phyloP scores from a whole-genome alignment of 1,139 yeast species.

The Blastobotrys malaysiensis region DNA sequence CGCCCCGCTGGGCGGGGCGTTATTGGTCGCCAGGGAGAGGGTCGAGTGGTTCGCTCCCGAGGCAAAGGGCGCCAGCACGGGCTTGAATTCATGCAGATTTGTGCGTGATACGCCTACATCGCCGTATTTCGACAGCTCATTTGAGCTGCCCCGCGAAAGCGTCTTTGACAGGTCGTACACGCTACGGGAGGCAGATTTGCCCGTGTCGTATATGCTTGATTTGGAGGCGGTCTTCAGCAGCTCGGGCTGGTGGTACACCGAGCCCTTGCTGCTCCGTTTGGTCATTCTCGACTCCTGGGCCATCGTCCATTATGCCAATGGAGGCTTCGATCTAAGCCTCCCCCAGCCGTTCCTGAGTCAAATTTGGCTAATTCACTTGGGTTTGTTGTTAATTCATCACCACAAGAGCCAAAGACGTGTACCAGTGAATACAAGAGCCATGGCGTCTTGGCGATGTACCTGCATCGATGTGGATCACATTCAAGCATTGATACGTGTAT shows the following conservation, averaged over 20 bases:
- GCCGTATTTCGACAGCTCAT: background rate
- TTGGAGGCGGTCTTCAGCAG: background rate
- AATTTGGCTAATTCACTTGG: background rate
- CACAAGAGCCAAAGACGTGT: background rate
- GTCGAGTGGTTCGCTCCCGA: constrained; percentile 2
- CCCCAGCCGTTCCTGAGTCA: background rate
- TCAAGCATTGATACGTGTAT: too few relatives aligned
- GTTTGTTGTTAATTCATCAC: too few relatives aligned
- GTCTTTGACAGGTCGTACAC: background rate
- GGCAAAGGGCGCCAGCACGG: constrained; percentile 10
- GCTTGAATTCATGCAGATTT: constrained; percentile 3
- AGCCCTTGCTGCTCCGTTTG: background rate
- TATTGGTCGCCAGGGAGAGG: background rate
- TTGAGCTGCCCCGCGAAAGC: background rate
- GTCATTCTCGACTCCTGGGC: background rate
- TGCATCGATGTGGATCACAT: too few relatives aligned
- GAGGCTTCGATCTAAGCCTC: background rate
- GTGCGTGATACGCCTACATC: background rate
- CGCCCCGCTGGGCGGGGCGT: background rate
- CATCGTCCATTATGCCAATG: background rate
- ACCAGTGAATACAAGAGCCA: too few relatives aligned
- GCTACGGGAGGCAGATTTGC: background rate
- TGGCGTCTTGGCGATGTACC: too few relatives aligned
- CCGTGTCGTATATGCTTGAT: constrained; percentile 1
- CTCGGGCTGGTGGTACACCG: background rate